phyloP scores from a whole-genome alignment of 495 filamentous ascomycete species.

The Pseudevernia furfuracea region DNA sequence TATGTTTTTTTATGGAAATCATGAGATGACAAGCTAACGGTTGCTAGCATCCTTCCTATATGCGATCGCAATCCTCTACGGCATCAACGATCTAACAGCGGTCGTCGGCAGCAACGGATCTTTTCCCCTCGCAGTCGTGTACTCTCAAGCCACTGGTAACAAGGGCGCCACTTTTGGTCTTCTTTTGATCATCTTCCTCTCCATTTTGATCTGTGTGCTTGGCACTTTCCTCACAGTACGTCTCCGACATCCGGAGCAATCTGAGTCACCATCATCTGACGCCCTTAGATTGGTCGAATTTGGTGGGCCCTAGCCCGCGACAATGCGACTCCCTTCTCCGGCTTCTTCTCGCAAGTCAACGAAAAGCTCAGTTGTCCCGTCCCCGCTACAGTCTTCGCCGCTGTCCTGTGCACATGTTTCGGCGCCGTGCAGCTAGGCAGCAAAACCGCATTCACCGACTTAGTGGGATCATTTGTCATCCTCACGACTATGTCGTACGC shows the following conservation, averaged over 20 bases:
- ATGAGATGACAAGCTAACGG: not conserved
- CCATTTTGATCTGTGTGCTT: slow-evolving; percentile 37
- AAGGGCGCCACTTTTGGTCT: slow-evolving; percentile 49
- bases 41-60: slow-evolving; percentile 34
- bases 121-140: slow-evolving; percentile 73
- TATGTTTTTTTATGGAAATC: too few relatives aligned
- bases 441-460: slow-evolving; percentile 65
- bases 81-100: slow-evolving; percentile 37
- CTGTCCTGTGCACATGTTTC: slow-evolving; percentile 53
- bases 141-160: slow-evolving; percentile 66
- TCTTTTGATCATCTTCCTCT: slow-evolving; percentile 60
- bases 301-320: slow-evolving; percentile 79
- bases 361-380: slow-evolving; percentile 53
- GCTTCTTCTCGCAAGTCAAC: slow-evolving; percentile 37
- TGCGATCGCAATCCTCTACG: slow-evolving; percentile 47
- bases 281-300: slow-evolving; percentile 45
- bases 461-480: slow-evolving; percentile 65
- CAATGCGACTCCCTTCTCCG: slow-evolving; percentile 43
- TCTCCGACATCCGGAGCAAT: not conserved
- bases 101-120: slow-evolving; percentile 40
- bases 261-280: not conserved
- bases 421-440: slow-evolving; percentile 69
- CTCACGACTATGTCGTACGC: slow-evolving; percentile 67
- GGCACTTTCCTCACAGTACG: slow-evolving; percentile 65
- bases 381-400: slow-evolving; percentile 57